Evolutionary conservation across 2,329 filamentous ascomycete species (phyloP), one percentile per base, ranked within the genome.

Genomic region (Aspergillus candidus): DNA sequence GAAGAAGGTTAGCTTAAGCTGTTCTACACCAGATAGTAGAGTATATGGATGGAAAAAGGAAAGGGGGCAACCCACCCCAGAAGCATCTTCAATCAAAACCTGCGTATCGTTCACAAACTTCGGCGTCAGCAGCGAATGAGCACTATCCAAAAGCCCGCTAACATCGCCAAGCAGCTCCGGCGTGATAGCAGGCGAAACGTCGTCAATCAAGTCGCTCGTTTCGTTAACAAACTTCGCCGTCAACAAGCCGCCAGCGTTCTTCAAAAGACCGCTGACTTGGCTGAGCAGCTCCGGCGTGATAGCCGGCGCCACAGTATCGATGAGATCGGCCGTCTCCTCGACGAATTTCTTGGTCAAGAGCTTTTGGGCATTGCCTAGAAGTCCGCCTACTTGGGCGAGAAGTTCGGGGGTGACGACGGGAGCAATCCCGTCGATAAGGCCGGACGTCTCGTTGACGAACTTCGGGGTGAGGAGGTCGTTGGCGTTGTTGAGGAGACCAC

Each of bases 191-290:
- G 56, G 59, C 22, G 56, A 54, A 14, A 61, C 58, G 12, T 55
- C 59, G 13, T 53, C 51, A 43, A 64, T 54, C 11, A 64, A 50
- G 15, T 46, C 47, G 11, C 49, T 49, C 3, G 62, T 65, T 14
- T 61, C 59, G 14, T 50, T 44, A 36, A 65, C 59, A 36, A 65
- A 65, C 33, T 49, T 48, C 29, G 61, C 54, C 2, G 58, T 61
- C 34, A 65, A 50, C 14, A 65, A 48, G 5, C 22, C 40, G 13
- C 59, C 60, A 6, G 57, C 62, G 39, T 65, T 65, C 33, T 54
- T 57, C 14, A 65, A 49, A 27, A 65, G 51, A 44, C 51, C 56
- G 29, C 50, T 51, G 35, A 65, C 47, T 33, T 60, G 57, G 35
- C 53, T 45, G 31, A 65, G 56, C 10, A 62, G 53, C 45, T 58